Percentiles rank a stretch among this genome's conserved stretches.
Evolutionary conservation across 176 grass and related monocot genomes (phyloP).

Genomic region (Dendrocalamus sinicus): DNA sequence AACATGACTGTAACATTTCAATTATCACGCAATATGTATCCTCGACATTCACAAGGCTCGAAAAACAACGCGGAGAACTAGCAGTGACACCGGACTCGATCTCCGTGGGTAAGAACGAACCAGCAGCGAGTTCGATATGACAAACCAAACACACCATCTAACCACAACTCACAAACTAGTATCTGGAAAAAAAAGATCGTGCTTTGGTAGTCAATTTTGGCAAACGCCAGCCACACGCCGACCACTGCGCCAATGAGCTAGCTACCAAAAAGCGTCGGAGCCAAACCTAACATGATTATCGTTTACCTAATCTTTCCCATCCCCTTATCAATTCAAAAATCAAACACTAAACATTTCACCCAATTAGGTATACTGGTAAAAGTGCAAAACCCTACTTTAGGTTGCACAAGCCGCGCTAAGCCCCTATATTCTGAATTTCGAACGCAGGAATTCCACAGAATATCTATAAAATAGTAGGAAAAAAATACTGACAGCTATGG

Average conservation of each 20-base stretch:
- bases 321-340: background rate
- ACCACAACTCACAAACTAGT: background rate
- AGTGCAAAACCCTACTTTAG: background rate
- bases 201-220: background rate
- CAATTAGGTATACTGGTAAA: background rate
- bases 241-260: background rate
- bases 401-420: background rate
- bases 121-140: conserved; percentile 26
- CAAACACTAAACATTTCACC: background rate
- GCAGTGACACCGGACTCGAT: background rate
- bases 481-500: background rate
- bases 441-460: background rate
- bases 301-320: background rate
- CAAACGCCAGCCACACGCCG: background rate
- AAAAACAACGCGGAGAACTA: background rate
- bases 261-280: background rate
- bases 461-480: background rate
- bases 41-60: background rate
- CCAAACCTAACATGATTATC: conserved; percentile 21
- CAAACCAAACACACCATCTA: conserved; percentile 18
- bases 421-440: background rate
- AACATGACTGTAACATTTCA: background rate
- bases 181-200: background rate
- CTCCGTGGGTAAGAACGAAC: background rate
- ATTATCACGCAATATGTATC: background rate